Conservation (phyloP, 1,139 yeast species). For the Trichomonascaceae sp. region DNA sequence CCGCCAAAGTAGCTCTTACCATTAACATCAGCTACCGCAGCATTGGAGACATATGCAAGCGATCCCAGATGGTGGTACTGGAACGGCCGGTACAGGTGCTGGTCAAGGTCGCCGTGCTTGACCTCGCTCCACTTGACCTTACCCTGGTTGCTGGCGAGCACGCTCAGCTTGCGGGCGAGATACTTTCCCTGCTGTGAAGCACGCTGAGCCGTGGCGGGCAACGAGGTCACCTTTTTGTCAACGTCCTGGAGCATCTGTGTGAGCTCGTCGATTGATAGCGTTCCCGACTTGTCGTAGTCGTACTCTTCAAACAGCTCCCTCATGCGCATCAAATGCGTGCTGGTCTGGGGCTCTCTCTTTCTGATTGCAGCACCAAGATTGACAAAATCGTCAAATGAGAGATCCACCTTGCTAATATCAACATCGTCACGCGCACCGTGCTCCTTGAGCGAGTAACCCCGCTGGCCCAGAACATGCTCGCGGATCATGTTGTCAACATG, state of each 20-base stretch:
- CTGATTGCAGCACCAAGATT: conserved; percentile 32
- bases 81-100: conserved; percentile 41
- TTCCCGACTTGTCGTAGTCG: conserved; percentile 34
- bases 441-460: conserved; percentile 13
- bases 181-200: conserved; percentile 55
- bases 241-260: conserved; percentile 36
- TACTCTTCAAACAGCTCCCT: conserved; percentile 38
- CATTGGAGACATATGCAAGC: conserved; percentile 49
- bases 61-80: conserved; percentile 47
- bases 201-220: conserved; percentile 59
- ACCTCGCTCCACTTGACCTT: conserved; percentile 31
- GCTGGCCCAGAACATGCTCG: conserved; percentile 14
- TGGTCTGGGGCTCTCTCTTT: conserved; percentile 42
- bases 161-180: conserved; percentile 41
- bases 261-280: conserved; percentile 36
- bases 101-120: conserved; percentile 39
- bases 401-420: conserved; percentile 30
- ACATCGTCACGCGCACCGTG: conserved; percentile 15
- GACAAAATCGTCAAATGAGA: conserved; percentile 35
- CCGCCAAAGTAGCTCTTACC: conserved; percentile 48
- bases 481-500: conserved; percentile 33
- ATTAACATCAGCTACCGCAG: conserved; percentile 50
- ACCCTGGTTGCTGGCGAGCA: conserved; percentile 30
- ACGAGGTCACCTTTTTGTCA: conserved; percentile 46
- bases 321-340: conserved; percentile 39